A percentile compares a stretch with the other conserved stretches of the same genome.
phyloP scores from a whole-genome alignment of 164 flowering plant genomes.

The Chloranthus sessilifolius region DNA sequence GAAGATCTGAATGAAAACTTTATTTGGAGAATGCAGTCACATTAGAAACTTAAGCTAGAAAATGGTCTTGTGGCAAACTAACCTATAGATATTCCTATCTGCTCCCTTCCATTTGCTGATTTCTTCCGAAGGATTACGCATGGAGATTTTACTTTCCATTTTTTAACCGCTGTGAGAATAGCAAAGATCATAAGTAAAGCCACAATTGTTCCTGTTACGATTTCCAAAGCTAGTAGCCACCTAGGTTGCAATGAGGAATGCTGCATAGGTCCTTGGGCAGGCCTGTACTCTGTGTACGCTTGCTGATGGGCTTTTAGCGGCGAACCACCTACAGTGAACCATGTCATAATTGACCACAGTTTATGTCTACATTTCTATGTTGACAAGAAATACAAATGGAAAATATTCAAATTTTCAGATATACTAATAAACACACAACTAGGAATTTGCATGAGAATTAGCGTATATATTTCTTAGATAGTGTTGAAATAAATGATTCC shows the following conservation, averaged over 20 bases:
- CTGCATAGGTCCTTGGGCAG: conserved; percentile 32
- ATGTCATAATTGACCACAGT: conserved; percentile 3
- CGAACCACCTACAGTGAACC: conserved; percentile 27
- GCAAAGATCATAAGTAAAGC: conserved; percentile 50
- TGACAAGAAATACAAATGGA: no score
- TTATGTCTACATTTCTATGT: background rate
- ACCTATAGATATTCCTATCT: conserved; percentile 54
- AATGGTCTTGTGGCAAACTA: no score
- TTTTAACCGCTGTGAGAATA: conserved; percentile 42
- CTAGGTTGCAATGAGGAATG: conserved; percentile 47
- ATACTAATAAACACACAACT: no score
- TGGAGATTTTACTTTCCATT: conserved; percentile 50
- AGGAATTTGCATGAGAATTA: no score
- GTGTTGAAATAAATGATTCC: no score
- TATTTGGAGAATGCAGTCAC: no score
- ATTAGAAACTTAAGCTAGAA: no score
- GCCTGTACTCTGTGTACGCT: conserved; percentile 26
- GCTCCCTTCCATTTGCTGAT: conserved; percentile 52
- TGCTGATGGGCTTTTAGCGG: conserved; percentile 31
- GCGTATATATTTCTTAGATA: no score
- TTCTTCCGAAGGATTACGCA: conserved; percentile 81
- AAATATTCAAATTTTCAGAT: no score
- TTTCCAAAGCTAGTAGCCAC: conserved; percentile 80
- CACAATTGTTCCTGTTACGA: conserved; percentile 63
- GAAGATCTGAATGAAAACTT: no score